phyloP scores from a whole-genome alignment of 495 filamentous ascomycete species.

The Glarea lozoyensis region DNA sequence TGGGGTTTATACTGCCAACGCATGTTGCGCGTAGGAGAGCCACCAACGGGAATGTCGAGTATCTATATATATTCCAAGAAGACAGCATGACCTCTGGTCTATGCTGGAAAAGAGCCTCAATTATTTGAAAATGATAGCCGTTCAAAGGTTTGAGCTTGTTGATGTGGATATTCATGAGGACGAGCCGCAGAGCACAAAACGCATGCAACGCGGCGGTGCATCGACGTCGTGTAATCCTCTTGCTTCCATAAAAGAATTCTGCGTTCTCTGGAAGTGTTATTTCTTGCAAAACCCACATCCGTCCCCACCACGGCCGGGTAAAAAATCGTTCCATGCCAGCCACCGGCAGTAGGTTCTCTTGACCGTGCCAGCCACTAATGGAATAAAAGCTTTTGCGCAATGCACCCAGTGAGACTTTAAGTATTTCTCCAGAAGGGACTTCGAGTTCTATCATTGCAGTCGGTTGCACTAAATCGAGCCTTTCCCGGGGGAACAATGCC shows the following conservation, averaged over 20 bases:
- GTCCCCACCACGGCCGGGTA: conserved; percentile 13
- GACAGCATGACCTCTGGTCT: neutral
- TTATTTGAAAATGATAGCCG: neutral
- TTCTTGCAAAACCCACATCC: conserved; percentile 22
- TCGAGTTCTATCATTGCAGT: neutral
- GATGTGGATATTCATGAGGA: neutral
- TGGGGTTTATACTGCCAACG: neutral
- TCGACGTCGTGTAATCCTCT: conserved; percentile 1
- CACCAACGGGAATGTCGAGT: conserved; percentile 1
- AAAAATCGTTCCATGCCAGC: conserved; percentile 6
- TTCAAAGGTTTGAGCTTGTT: neutral
- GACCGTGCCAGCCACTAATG: conserved; percentile 10
- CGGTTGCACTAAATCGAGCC: neutral
- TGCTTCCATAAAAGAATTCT: conserved; percentile 11
- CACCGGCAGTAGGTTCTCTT: conserved; percentile 5
- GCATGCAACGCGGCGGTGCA: conserved; percentile 5
- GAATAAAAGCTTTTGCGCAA: conserved; percentile 6
- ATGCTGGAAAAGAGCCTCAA: neutral
- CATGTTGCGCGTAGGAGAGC: conserved; percentile 6
- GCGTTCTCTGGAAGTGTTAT: conserved; percentile 10
- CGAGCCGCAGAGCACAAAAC: neutral
- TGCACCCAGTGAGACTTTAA: neutral
- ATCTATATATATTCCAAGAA: conserved; percentile 3
- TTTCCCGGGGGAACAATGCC: neutral
- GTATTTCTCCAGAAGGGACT: neutral